These are phyloP conservation scores for Alternaria sp. DNA, from an alignment of 2,329 filamentous ascomycete genomes.

Conservation along the genomic window DNA sequence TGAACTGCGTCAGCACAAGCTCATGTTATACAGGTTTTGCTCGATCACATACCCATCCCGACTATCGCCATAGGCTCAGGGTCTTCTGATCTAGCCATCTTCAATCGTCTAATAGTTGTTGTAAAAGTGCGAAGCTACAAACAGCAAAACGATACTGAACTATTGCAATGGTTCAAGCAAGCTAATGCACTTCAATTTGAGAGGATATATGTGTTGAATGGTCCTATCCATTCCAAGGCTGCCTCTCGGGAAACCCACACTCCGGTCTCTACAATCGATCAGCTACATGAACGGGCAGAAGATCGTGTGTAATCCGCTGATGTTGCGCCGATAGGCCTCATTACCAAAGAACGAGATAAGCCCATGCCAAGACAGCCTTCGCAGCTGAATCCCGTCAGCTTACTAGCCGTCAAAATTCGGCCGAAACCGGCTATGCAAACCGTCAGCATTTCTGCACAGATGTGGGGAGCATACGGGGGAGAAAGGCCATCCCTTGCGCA, in stretches of 20 bases:
- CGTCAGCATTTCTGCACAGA: neutral
- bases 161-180: neutral
- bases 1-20: neutral
- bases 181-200: neutral
- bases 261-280: neutral
- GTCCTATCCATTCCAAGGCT: neutral
- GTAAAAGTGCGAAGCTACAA: neutral
- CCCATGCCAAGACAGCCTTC: neutral
- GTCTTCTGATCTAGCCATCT: neutral
- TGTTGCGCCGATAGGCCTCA: neutral
- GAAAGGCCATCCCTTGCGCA: neutral
- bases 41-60: constrained; percentile 24
- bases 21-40: neutral
- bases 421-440: neutral
- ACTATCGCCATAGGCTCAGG: constrained; percentile 35
- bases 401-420: neutral
- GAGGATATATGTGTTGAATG: neutral
- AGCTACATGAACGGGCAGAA: neutral
- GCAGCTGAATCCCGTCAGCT: neutral
- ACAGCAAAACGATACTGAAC: neutral
- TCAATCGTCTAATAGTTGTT: neutral
- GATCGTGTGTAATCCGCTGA: neutral
- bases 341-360: neutral
- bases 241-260: neutral
- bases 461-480: neutral